These are phyloP conservation scores for Baorangia bicolor DNA, from an alignment of 768 basidiomycete species.

Conservation along the genomic window DNA sequence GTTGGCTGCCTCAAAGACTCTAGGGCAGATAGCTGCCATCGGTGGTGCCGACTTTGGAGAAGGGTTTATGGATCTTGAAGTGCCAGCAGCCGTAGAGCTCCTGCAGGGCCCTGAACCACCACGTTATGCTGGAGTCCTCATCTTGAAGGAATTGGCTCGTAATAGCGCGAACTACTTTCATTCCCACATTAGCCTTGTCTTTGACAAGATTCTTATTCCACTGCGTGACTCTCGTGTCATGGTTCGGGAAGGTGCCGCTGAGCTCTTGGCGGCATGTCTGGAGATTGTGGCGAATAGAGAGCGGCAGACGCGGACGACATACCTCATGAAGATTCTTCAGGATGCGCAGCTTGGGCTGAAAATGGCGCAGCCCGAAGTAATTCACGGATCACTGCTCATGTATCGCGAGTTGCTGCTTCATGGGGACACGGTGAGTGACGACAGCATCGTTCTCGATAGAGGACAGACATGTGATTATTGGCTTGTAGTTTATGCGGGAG, in stretches of 20 bases:
- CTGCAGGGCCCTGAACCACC: conserved; percentile 77
- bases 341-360: conserved; percentile 86
- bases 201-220: conserved; percentile 91
- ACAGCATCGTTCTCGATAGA: not conserved
- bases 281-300: conserved; percentile 81
- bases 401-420: conserved; percentile 89
- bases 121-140: conserved; percentile 90
- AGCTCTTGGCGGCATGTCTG: conserved; percentile 89
- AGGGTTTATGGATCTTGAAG: conserved; percentile 86
- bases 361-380: conserved; percentile 77
- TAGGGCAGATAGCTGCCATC: conserved; percentile 82
- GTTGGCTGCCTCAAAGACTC: conserved; percentile 90
- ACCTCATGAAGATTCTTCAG: conserved; percentile 78
- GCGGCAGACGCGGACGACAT: conserved; percentile 60
- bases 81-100: conserved; percentile 77
- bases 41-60: conserved; percentile 85
- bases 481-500: conserved; percentile 80
- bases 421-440: conserved; percentile 80
- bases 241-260: conserved; percentile 90
- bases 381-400: conserved; percentile 90
- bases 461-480: not conserved
- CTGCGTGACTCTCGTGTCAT: conserved; percentile 86
- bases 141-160: conserved; percentile 89
- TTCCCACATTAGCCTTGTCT: conserved; percentile 80
- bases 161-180: conserved; percentile 88